Evolutionary conservation across 2,329 filamentous ascomycete species (phyloP).

Genomic region (Boeremia lycopersici): DNA sequence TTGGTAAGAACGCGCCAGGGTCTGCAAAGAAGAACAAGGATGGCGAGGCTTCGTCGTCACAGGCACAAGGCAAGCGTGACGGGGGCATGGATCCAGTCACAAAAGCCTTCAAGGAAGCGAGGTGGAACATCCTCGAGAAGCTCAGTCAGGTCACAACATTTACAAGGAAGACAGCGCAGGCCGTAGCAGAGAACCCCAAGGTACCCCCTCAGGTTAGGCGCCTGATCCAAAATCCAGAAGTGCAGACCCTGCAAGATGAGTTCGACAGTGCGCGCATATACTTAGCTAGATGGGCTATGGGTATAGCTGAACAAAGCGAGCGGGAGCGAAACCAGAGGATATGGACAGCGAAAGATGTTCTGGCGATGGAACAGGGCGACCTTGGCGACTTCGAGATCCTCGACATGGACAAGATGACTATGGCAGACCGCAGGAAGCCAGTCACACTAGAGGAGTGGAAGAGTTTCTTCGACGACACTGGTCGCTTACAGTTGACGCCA

Average conservation of each 20-base stretch:
- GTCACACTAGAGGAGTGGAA: slow-evolving; percentile 88
- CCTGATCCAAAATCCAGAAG: slow-evolving; percentile 87
- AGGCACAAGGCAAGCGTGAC: slow-evolving; percentile 56
- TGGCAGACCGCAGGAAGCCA: slow-evolving; percentile 77
- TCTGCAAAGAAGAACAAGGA: slow-evolving; percentile 44
- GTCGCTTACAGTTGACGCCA: slow-evolving; percentile 76
- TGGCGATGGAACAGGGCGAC: slow-evolving; percentile 92
- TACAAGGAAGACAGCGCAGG: slow-evolving; percentile 87
- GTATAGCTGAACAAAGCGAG: slow-evolving; percentile 96
- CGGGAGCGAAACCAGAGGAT: slow-evolving; percentile 82
- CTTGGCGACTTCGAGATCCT: slow-evolving; percentile 96
- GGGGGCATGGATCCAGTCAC: slow-evolving; percentile 89
- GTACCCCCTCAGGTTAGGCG: slow-evolving; percentile 86
- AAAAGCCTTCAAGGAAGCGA: slow-evolving; percentile 91
- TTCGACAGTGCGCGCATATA: slow-evolving; percentile 97
- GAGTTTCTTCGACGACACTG: slow-evolving; percentile 83
- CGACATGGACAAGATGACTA: slow-evolving; percentile 74
- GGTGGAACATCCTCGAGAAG: slow-evolving; percentile 96
- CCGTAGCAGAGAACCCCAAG: slow-evolving; percentile 88
- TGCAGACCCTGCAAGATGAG: slow-evolving; percentile 93
- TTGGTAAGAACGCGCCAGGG: slow-evolving; percentile 67
- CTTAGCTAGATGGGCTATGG: slow-evolving; percentile 96
- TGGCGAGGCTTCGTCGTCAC: slow-evolving; percentile 35
- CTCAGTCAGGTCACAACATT: slow-evolving; percentile 98
- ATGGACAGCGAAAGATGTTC: slow-evolving; percentile 90